Percentiles rank a stretch among this genome's conserved stretches.
These are phyloP conservation scores for Zelopaecilomyces penicillatus DNA, from an alignment of 2,329 filamentous ascomycete genomes.

Conservation along the genomic window DNA sequence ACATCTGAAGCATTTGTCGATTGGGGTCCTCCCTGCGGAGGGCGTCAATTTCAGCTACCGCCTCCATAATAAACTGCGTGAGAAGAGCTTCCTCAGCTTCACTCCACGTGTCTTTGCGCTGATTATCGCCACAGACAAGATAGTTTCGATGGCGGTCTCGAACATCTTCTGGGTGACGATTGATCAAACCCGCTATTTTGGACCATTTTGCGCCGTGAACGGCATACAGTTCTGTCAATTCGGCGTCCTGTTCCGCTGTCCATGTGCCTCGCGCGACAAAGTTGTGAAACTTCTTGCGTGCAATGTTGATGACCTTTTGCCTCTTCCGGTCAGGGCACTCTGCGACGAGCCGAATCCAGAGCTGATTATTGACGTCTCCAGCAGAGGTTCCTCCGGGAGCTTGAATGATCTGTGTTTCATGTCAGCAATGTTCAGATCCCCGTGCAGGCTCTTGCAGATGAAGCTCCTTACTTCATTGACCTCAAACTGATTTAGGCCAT, in stretches of 20 bases:
- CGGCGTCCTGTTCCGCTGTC: constrained; percentile 28
- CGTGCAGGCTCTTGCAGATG: constrained; percentile 16
- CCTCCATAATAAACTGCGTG: constrained; percentile 42
- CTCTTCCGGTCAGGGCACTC: constrained; percentile 42
- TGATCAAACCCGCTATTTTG: constrained; percentile 51
- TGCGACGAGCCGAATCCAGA: constrained; percentile 43
- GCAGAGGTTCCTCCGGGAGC: constrained; percentile 26
- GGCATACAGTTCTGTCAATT: constrained; percentile 27
- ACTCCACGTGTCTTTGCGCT: constrained; percentile 49
- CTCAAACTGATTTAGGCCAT: constrained; percentile 33
- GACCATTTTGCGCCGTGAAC: constrained; percentile 47
- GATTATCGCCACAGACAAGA: constrained; percentile 47
- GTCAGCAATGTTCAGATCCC: constrained; percentile 9
- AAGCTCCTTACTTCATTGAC: constrained; percentile 35
- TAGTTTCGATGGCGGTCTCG: constrained; percentile 65
- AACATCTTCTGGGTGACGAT: constrained; percentile 56
- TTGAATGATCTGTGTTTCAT: constrained; percentile 25
- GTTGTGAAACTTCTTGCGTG: constrained; percentile 57
- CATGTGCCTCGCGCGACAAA: constrained; percentile 46
- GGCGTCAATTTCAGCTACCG: constrained; percentile 39
- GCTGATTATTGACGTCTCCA: constrained; percentile 28
- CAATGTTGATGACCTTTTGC: constrained; percentile 46
- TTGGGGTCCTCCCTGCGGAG: constrained; percentile 25
- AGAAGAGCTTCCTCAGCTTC: constrained; percentile 50
- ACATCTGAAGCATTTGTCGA: constrained; percentile 24